Evolutionary conservation across 176 grass and related monocot species (phyloP).

Genomic region (Eremochloa ophiuroides): DNA sequence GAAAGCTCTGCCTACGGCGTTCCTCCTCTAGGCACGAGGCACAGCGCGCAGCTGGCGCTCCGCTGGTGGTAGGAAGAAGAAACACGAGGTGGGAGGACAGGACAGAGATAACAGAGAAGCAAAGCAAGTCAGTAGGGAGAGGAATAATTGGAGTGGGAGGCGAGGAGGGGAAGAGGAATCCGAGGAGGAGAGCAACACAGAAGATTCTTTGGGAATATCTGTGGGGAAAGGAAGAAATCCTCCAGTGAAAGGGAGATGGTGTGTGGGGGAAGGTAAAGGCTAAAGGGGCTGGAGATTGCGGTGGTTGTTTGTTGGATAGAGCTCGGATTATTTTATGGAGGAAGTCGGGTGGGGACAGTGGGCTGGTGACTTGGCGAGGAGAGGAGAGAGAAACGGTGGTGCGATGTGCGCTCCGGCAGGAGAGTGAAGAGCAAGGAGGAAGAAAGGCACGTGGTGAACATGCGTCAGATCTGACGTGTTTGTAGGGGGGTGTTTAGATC

Average conservation of each 20-base stretch:
- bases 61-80: constrained; percentile 20
- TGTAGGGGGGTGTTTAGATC: no score
- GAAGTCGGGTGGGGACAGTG: background rate
- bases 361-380: background rate
- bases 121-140: constrained; percentile 7
- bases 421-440: background rate
- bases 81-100: background rate
- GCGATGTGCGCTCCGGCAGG: background rate
- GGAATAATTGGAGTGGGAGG: constrained; percentile 14
- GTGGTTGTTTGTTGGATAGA: constrained; percentile 28
- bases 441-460: constrained; percentile 32
- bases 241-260: background rate
- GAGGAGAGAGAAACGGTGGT: no score
- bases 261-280: background rate
- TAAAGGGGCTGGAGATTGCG: constrained; percentile 4
- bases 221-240: constrained; percentile 33
- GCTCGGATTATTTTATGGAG: constrained; percentile 12
- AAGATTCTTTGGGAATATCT: constrained; percentile 46
- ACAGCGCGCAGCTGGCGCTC: background rate
- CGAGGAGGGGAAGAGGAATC: constrained; percentile 34
- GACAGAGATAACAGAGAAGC: background rate
- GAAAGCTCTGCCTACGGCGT: background rate
- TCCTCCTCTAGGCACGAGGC: constrained; percentile 26
- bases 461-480: constrained; percentile 18
- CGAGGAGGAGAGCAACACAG: constrained; percentile 37